These are phyloP conservation scores for Fraxinus anomala DNA, from an alignment of 257 asterid species.

Conservation along the genomic window DNA sequence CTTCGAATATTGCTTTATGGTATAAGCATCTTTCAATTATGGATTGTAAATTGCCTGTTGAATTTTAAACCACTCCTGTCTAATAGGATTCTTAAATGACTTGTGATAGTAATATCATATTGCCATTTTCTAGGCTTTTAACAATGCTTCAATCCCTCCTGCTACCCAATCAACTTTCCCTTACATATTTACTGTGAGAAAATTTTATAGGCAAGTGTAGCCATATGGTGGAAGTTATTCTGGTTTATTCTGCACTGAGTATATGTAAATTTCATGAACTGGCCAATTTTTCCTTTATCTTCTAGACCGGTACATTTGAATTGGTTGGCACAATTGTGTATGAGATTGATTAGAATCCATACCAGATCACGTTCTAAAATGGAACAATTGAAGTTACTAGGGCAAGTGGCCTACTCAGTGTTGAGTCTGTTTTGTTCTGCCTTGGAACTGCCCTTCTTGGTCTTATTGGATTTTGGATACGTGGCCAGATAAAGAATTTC, in stretches of 20 bases:
- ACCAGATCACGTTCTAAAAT: slow-evolving; percentile 85
- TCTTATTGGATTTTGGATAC: slow-evolving; percentile 70
- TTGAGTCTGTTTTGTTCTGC: slow-evolving; percentile 89
- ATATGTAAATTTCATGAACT: slow-evolving; percentile 2
- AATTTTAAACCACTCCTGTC: slow-evolving; percentile 2
- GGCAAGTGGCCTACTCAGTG: slow-evolving; percentile 77
- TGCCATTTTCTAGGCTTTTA: slow-evolving; percentile 55
- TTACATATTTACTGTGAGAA: slow-evolving; percentile 83
- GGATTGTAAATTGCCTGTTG: not conserved
- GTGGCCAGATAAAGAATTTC: slow-evolving; percentile 57
- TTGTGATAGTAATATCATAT: slow-evolving; percentile 21
- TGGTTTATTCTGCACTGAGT: slow-evolving; percentile 16
- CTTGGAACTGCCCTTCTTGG: slow-evolving; percentile 73
- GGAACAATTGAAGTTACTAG: slow-evolving; percentile 93
- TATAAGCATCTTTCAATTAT: too few species aligned
- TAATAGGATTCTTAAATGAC: not conserved
- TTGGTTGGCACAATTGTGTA: slow-evolving; percentile 84
- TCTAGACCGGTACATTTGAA: slow-evolving; percentile 92
- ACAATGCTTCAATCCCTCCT: slow-evolving; percentile 88
- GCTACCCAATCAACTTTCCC: slow-evolving; percentile 90
- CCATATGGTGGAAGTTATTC: slow-evolving; percentile 1
- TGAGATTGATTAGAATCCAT: slow-evolving; percentile 81
- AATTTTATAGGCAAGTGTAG: slow-evolving; percentile 78
- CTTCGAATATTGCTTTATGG: too few species aligned
- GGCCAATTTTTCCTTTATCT: slow-evolving; percentile 1